Conservation (phyloP, 139 green algal genomes). For the Haematococcus lacustris region DNA sequence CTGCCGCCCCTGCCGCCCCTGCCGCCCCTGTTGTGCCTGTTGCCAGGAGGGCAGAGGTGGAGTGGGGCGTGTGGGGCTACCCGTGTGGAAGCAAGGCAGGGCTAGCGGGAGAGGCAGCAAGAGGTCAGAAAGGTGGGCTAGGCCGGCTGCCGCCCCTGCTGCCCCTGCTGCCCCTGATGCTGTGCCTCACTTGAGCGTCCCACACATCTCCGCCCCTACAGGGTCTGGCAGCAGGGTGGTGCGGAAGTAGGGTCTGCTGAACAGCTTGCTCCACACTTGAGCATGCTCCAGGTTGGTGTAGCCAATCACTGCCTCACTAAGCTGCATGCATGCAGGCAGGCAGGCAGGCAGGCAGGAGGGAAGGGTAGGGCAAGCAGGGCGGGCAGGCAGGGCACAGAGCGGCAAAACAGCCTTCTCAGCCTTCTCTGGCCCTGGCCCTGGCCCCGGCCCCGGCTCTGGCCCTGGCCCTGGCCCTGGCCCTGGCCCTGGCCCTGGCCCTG, state of each 20-base stretch:
- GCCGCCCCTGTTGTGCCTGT: too few species aligned
- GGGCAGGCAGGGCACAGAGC: too few species aligned
- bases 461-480: too few species aligned
- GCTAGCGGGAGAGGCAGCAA: neutral
- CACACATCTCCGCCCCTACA: conserved; percentile 16
- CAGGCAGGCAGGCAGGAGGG: neutral
- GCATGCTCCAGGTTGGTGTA: conserved; percentile 49
- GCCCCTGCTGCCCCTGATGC: neutral
- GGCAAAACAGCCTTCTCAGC: neutral
- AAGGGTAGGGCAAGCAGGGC: too few species aligned
- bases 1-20: too few species aligned
- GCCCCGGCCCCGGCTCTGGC: too few species aligned
- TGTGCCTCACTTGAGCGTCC: conserved; percentile 72
- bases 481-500: too few species aligned
- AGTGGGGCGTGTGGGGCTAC: neutral
- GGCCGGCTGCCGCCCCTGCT: neutral
- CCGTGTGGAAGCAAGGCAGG: neutral
- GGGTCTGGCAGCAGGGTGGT: conserved; percentile 47
- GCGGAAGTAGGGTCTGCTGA: conserved; percentile 52
- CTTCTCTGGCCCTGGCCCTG: too few species aligned
- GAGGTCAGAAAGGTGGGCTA: too few species aligned
- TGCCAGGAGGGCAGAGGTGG: too few species aligned
- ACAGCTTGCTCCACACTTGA: conserved; percentile 51
- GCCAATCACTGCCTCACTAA: conserved; percentile 64
- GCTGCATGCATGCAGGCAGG: conserved; percentile 21